Evolutionary conservation across 805 yeast species (phyloP), one percentile per base, ranked within the genome.

Genomic region (Candida insectalens): DNA sequence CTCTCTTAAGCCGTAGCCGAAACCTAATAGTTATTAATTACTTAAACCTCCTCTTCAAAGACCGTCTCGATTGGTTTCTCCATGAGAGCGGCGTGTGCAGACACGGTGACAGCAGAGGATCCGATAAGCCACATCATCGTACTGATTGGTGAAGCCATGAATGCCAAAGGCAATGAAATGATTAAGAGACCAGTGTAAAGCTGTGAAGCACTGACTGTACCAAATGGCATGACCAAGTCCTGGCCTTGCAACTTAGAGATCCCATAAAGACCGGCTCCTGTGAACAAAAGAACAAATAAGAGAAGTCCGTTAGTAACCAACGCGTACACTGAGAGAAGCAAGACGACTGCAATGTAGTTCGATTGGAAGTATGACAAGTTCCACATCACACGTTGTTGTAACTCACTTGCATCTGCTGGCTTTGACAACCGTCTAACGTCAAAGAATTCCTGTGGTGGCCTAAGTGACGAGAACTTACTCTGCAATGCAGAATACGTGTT

Each of bases 41-140:
- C 19, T 37, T 50, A 65, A 41, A 65, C 71, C 29, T 49, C 43
- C 57, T 88, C 97, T 59, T 88, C 96, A 53, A 92, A 92, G 15
- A 92, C 96, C 25, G 94, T 82, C 66, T 92, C 98, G 45, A 92
- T 84, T 29, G 99, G 99, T 62, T 92, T 92, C 57, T 92, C 98
- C 81, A 92, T 73, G 44, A 92, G 69, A 12, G 89, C 66, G 29
- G 98, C 98, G 60, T 92, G 99, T 4, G 95, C 74, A 36, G 88
- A 65, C 27, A 92, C 88, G 33, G 81, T 60, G 34, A 87, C 92
- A 17, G 82, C 77, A 10, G 95, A 80, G 4, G 96, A 92, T 50
- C 98, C 97, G 51, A 92, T 74, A 48, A 92, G 72, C 99, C 99
- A 92, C 74, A 92, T 71, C 65, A 92, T 62, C 10, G 98, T 87